Conservation (phyloP, 768 basidiomycete genomes). For the Lentinula detonsa region DNA sequence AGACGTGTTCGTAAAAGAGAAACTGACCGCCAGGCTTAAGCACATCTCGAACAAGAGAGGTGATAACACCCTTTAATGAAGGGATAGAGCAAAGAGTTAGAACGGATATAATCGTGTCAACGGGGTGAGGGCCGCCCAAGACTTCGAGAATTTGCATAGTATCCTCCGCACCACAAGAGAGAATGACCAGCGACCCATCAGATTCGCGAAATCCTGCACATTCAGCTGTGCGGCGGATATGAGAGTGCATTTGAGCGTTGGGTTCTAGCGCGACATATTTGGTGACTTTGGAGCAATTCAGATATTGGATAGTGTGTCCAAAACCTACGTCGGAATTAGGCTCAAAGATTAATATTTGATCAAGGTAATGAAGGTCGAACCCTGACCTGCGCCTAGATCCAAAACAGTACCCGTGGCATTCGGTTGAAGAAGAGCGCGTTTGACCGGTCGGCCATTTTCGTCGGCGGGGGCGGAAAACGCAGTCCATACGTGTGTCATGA, state of each 20-base stretch:
- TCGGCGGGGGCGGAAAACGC: conserved; percentile 29
- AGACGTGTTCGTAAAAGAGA: conserved; percentile 69
- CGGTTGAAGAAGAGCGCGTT: conserved; percentile 11
- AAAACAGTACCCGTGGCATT: not conserved
- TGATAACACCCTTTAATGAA: conserved; percentile 41
- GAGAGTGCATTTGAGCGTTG: conserved; percentile 55
- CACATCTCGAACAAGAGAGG: conserved; percentile 38
- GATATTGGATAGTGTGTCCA: conserved; percentile 59
- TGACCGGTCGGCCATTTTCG: conserved; percentile 19
- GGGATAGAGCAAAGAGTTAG: conserved; percentile 66
- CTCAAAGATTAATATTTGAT: not conserved
- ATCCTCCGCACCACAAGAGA: conserved; percentile 62
- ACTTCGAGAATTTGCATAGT: conserved; percentile 37
- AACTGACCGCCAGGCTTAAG: conserved; percentile 62
- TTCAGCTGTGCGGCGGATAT: conserved; percentile 43
- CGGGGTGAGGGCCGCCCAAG: conserved; percentile 19
- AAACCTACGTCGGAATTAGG: conserved; percentile 33
- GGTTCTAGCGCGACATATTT: conserved; percentile 73
- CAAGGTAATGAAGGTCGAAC: not conserved
- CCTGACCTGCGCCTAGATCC: conserved; percentile 6
- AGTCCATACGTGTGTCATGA: conserved; percentile 39
- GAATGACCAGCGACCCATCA: conserved; percentile 48
- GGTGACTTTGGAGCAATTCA: conserved; percentile 47
- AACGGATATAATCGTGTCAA: conserved; percentile 62
- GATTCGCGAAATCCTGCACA: conserved; percentile 47